Evolutionary conservation across 192 early-diverging fungal species (phyloP).

Genomic region (Entomortierella parvispora): DNA sequence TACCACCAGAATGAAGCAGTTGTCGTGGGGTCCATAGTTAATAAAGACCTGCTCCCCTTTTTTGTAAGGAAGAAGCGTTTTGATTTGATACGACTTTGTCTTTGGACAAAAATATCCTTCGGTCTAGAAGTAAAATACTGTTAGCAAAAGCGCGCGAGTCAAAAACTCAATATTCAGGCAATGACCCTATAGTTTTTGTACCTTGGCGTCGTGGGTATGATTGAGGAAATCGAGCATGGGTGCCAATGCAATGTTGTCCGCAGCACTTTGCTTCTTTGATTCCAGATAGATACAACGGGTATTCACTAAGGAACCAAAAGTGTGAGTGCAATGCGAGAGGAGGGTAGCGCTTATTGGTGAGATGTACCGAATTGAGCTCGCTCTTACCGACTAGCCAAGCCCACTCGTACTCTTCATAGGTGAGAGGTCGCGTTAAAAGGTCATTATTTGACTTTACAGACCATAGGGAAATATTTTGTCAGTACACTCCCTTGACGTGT

Average conservation of each 20-base stretch:
- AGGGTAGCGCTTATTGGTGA: no score
- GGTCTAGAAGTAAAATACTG: conserved; percentile 39
- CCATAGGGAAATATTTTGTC: no score
- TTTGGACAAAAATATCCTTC: conserved; percentile 59
- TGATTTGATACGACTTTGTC: conserved; percentile 72
- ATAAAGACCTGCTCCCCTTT: conserved; percentile 73
- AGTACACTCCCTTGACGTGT: no score
- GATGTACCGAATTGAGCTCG: background rate
- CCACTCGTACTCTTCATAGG: conserved; percentile 61
- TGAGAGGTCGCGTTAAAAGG: conserved; percentile 22
- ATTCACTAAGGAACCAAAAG: conserved; percentile 53
- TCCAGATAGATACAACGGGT: conserved; percentile 67
- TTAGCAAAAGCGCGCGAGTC: background rate
- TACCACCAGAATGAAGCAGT: conserved; percentile 60
- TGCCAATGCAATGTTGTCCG: conserved; percentile 74
- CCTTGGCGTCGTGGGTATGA: conserved; percentile 68
- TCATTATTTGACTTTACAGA: conserved; percentile 32
- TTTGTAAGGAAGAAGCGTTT: conserved; percentile 64
- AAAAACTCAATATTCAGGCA: background rate
- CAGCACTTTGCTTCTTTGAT: conserved; percentile 40
- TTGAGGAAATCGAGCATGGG: conserved; percentile 83
- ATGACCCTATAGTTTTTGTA: conserved; percentile 16
- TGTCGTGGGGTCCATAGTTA: conserved; percentile 68
- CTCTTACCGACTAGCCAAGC: conserved; percentile 71
- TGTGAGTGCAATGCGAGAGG: background rate